Conservation (phyloP, 179 eudicot species). For the Gypsophila paniculata region DNA sequence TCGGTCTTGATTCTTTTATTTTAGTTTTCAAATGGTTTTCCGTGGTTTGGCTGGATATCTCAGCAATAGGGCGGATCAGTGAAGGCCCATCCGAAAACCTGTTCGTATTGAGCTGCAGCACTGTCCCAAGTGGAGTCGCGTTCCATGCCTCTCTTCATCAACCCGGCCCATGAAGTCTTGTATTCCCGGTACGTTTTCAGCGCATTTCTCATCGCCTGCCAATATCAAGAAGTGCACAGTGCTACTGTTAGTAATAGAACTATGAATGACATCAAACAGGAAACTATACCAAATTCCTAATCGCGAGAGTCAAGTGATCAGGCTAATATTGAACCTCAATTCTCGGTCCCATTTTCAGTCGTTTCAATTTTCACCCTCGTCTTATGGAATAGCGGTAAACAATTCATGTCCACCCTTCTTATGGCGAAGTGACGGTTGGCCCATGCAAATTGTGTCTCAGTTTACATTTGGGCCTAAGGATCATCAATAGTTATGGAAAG, state of each 20-base stretch:
- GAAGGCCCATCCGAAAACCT: constrained; percentile 78
- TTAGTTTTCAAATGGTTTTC: not conserved
- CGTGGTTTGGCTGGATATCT: not conserved
- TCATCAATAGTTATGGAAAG: too few species aligned
- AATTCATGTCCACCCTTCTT: too few species aligned
- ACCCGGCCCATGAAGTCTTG: constrained; percentile 76
- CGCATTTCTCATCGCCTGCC: constrained; percentile 57
- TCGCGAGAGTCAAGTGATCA: not conserved
- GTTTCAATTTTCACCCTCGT: too few species aligned
- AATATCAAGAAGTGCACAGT: not conserved
- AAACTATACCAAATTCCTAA: not conserved
- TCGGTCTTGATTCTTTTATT: not conserved
- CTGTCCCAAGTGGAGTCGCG: constrained; percentile 75
- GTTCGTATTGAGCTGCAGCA: constrained; percentile 84
- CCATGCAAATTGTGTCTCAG: too few species aligned
- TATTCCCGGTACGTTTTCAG: constrained; percentile 63
- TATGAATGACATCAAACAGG: not conserved
- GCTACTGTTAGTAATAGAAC: too few species aligned
- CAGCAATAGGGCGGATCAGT: constrained; percentile 68
- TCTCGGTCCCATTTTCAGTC: not conserved
- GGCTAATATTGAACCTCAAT: not conserved
- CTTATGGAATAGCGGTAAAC: too few species aligned
- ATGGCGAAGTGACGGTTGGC: too few species aligned
- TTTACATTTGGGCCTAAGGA: too few species aligned
- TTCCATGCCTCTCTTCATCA: constrained; percentile 94